Evolutionary conservation across 768 basidiomycete species (phyloP), one percentile per base, ranked within the genome.

Genomic region (Amanita subjunquillea): DNA sequence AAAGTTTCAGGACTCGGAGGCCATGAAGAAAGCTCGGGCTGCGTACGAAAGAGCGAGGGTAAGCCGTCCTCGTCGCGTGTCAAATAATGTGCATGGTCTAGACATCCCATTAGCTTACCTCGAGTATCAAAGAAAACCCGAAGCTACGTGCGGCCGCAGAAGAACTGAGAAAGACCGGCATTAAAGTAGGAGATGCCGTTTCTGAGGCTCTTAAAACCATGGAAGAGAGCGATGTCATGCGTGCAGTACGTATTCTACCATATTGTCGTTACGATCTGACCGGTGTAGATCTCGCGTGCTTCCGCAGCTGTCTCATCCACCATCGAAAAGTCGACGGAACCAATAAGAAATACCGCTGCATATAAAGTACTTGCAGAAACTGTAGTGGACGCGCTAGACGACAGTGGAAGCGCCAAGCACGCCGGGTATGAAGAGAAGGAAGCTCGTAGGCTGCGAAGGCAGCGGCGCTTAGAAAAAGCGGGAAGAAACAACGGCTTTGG

Each of bases 361-460:
- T 99, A 99, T 72, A 96, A 96, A 71, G 74, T 85, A 1, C 72
- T 97, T 6, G 81, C 91, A 0, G 91, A 95, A 42, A 90, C 90
- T 2, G 71, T 99, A 12, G 72, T 92, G 3, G 96, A 99, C 57
- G 91, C 93, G 2, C 75, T 99, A 38, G 93, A 98, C 56, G 94
- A 98, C 66, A 90, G 87, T 53, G 89, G 88, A 3, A 91, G 85
- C 57, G 87, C 91, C 3, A 91, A 92, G 59, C 91, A 95, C 67
- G 94, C 91, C 46, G 96, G 96, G 0, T 97, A 93, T 57, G 91
- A 95, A 65, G 94, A 96, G 65, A 91, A 87, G 64, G 96, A 98
- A 63, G 87, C 82, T 17, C 80, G 96, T 47, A 74, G 96, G 60
- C 68, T 79, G 54, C 77, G 92, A 55, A 71, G 96, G 53, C 86